phyloP scores from a whole-genome alignment of 257 asterid genomes.

The Henckelia pumila region DNA sequence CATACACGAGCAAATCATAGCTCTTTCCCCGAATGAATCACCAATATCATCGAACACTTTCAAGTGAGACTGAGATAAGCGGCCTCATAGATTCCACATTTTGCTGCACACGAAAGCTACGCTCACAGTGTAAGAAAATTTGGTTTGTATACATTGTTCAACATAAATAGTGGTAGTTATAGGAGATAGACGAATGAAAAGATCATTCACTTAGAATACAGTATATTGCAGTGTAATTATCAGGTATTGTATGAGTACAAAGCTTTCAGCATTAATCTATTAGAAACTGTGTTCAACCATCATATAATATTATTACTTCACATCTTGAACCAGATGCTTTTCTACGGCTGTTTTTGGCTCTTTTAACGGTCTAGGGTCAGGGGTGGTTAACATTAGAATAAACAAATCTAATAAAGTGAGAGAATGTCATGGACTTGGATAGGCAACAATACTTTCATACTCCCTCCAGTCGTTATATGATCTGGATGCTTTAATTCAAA shows the following conservation, averaged over 20 bases:
- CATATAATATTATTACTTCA: neutral
- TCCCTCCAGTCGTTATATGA: constrained; percentile 17
- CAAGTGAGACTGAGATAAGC: neutral
- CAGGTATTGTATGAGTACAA: neutral
- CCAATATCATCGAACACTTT: constrained; percentile 13
- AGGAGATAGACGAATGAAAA: neutral
- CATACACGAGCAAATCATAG: constrained; percentile 17
- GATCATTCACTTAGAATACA: neutral
- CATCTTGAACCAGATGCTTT: neutral
- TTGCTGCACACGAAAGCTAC: neutral
- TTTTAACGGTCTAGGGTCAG: neutral
- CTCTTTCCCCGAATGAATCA: constrained; percentile 5
- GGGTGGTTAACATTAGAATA: neutral
- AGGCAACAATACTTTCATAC: neutral
- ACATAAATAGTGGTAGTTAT: constrained; percentile 10
- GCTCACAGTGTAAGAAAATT: neutral
- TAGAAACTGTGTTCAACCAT: neutral
- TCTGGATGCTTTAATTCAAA: constrained; percentile 24
- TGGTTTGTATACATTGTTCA: constrained; percentile 2
- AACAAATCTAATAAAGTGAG: neutral
- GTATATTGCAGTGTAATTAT: neutral
- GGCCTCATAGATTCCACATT: constrained; percentile 10
- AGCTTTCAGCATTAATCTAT: neutral
- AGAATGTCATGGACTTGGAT: neutral
- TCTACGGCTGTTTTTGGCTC: neutral